Conservation (phyloP, 2,329 filamentous ascomycete genomes). For the Clonostachys chloroleuca region DNA sequence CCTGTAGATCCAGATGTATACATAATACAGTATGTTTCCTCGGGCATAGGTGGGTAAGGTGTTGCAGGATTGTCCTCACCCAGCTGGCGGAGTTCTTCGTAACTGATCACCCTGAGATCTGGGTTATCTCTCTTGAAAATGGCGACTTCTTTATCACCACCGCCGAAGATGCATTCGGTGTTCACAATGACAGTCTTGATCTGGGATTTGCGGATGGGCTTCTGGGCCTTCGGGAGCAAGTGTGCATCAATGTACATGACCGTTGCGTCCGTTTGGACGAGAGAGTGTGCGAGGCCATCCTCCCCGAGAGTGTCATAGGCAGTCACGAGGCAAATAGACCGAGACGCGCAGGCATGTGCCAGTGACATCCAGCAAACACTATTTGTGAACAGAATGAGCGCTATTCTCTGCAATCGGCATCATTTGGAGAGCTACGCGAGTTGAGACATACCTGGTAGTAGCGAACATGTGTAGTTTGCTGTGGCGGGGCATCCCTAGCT, state of each 20-base stretch:
- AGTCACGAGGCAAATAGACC: constrained; percentile 88
- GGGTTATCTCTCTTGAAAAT: constrained; percentile 52
- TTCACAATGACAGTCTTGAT: constrained; percentile 62
- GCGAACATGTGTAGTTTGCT: constrained; percentile 79
- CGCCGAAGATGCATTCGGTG: constrained; percentile 46
- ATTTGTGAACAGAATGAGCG: background rate
- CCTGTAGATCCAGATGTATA: constrained; percentile 89
- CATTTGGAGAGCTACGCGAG: background rate
- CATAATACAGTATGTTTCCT: constrained; percentile 80
- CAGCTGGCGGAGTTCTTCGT: constrained; percentile 49
- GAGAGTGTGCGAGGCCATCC: constrained; percentile 79
- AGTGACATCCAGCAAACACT: constrained; percentile 81
- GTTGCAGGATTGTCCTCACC: constrained; percentile 68
- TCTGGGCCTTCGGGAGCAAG: constrained; percentile 58
- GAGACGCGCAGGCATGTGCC: constrained; percentile 73
- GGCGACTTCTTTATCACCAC: constrained; percentile 41
- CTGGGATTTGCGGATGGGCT: constrained; percentile 50
- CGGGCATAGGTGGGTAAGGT: constrained; percentile 64
- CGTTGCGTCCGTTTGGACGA: constrained; percentile 74
- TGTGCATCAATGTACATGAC: constrained; percentile 86
- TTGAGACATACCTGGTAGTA: constrained; percentile 61
- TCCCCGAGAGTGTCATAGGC: constrained; percentile 91
- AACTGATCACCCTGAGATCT: constrained; percentile 46
- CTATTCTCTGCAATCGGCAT: background rate
- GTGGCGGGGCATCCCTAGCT: constrained; percentile 63